phyloP scores from a whole-genome alignment of 2,329 filamentous ascomycete genomes.

The Colletotrichum theobromicola region DNA sequence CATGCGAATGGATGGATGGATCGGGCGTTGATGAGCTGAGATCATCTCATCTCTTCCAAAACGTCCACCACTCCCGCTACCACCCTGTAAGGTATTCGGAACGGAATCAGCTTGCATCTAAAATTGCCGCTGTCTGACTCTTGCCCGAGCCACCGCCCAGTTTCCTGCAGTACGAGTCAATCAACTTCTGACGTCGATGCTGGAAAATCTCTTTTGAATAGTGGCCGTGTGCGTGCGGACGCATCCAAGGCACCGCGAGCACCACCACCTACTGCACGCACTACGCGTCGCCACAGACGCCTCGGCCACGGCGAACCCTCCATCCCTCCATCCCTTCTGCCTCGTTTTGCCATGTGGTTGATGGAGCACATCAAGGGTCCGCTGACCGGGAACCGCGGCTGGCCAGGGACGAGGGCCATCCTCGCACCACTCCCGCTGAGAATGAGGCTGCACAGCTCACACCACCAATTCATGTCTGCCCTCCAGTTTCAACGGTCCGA shows the following conservation, averaged over 20 bases:
- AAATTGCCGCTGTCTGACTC: constrained; percentile 20
- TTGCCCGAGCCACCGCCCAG: constrained; percentile 9
- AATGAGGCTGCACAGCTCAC: constrained; percentile 22
- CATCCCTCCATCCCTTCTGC: constrained; percentile 20
- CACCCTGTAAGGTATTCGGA: neutral
- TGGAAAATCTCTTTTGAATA: constrained; percentile 7
- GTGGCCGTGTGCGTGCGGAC: neutral
- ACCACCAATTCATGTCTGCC: neutral
- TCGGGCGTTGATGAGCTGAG: constrained; percentile 13
- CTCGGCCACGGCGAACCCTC: constrained; percentile 18
- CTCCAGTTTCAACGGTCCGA: constrained; percentile 12
- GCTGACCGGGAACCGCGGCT: constrained; percentile 4
- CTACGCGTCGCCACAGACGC: constrained; percentile 7
- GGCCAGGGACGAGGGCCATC: neutral
- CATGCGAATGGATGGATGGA: neutral
- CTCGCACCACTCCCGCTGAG: constrained; percentile 18
- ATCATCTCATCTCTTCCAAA: constrained; percentile 9
- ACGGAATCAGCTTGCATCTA: constrained; percentile 18
- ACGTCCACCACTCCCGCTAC: neutral
- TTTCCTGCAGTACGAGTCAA: constrained; percentile 12
- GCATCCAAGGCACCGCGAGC: neutral
- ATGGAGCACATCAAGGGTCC: constrained; percentile 6
- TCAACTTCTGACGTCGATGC: constrained; percentile 17
- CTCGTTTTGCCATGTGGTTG: constrained; percentile 19
- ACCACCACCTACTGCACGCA: neutral